phyloP scores from a whole-genome alignment of 805 yeast species.

The Metschnikowia matae region DNA sequence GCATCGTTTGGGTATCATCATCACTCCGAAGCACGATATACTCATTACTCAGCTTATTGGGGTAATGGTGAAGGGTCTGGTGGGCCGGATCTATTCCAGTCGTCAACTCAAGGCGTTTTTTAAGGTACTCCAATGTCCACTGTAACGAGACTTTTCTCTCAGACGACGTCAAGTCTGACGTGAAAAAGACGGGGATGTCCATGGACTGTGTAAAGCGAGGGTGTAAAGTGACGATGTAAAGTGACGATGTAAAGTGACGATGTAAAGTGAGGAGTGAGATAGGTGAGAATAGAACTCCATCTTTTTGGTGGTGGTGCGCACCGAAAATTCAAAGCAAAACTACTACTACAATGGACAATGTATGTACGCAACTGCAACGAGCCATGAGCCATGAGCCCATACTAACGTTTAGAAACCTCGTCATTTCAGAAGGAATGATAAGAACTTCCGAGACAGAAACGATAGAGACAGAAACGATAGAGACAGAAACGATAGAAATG shows the following conservation, averaged over 20 bases:
- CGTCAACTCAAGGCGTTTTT: conserved; percentile 55
- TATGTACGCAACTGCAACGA: conserved; percentile 6
- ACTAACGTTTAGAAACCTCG: conserved; percentile 15
- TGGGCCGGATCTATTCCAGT: conserved; percentile 67
- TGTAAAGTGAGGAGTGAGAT: neutral
- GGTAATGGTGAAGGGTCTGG: conserved; percentile 50
- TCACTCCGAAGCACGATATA: conserved; percentile 24
- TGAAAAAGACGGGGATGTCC: conserved; percentile 52
- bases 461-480: neutral
- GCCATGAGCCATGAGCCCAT: too few species aligned
- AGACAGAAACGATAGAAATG: neutral
- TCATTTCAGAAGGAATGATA: conserved; percentile 11
- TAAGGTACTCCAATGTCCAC: conserved; percentile 56
- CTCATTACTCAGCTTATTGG: conserved; percentile 35
- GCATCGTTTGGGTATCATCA: conserved; percentile 15
- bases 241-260: neutral
- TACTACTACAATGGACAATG: conserved; percentile 15
- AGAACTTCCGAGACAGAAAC: neutral
- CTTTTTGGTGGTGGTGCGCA: neutral
- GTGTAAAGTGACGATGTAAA: neutral
- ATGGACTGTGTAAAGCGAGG: conserved; percentile 6
- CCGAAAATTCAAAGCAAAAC: neutral
- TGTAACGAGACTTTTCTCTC: conserved; percentile 61
- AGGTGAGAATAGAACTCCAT: too few species aligned
- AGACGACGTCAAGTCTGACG: conserved; percentile 64